A percentile compares a stretch with the other conserved stretches of the same genome.
These are phyloP conservation scores for Peronospora tabacina DNA, from an alignment of 352 stramenopile genomes.

Conservation along the genomic window DNA sequence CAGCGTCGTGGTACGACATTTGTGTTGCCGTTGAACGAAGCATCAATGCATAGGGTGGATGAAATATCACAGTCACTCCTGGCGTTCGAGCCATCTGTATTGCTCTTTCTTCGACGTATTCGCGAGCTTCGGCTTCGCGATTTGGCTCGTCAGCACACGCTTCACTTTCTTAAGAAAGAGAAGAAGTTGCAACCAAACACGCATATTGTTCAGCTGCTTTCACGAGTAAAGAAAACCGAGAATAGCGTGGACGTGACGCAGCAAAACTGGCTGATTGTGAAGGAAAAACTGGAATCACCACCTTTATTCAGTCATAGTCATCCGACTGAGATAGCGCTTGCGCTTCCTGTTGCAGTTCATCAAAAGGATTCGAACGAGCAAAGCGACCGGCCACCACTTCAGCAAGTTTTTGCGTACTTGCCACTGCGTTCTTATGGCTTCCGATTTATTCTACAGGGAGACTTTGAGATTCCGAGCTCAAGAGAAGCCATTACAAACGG, in stretches of 20 bases:
- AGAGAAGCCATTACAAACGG: conserved; percentile 76
- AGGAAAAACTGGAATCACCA: conserved; percentile 27
- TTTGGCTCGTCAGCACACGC: conserved; percentile 19
- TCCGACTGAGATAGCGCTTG: conserved; percentile 52
- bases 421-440: conserved; percentile 77
- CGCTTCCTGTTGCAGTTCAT: conserved; percentile 30
- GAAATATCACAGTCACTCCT: conserved; percentile 63
- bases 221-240: conserved; percentile 17
- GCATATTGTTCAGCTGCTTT: conserved; percentile 36
- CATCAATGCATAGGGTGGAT: conserved; percentile 32
- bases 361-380: conserved; percentile 1
- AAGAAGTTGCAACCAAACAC: conserved; percentile 18
- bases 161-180: conserved; percentile 47
- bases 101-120: conserved; percentile 76
- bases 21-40: conserved; percentile 59
- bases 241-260: conserved; percentile 15
- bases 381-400: conserved; percentile 39
- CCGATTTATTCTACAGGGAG: conserved; percentile 78
- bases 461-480: conserved; percentile 83
- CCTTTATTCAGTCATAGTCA: conserved; percentile 18
- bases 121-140: conserved; percentile 53
- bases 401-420: conserved; percentile 81
- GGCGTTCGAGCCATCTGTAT: conserved; percentile 61
- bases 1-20: conserved; percentile 51
- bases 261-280: conserved; percentile 62